A percentile compares a stretch with the other conserved stretches of the same genome.
Evolutionary conservation across 164 flowering plant genomes (phyloP).

Genomic region (Cinnamomum micranthum): DNA sequence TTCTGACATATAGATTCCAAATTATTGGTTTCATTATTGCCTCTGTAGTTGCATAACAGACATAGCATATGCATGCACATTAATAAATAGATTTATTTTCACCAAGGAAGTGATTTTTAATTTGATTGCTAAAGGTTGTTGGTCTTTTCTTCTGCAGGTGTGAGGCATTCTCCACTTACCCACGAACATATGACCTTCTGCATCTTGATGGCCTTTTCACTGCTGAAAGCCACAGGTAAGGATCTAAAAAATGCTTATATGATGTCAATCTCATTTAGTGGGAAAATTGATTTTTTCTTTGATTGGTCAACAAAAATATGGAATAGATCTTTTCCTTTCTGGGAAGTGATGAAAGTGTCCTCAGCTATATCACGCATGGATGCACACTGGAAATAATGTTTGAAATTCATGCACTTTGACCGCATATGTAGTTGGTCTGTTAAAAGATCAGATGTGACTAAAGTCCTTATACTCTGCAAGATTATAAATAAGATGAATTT

Average conservation of each 20-base stretch:
- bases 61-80: not conserved
- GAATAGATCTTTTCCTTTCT: no score
- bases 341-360: no score
- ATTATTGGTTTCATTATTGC: not conserved
- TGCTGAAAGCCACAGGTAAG: slow-evolving; percentile 88
- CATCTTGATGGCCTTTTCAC: slow-evolving; percentile 91
- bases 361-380: no score
- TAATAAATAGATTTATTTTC: not conserved
- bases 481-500: no score
- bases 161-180: slow-evolving; percentile 97
- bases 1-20: not conserved
- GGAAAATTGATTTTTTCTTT: no score
- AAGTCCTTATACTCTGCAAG: no score
- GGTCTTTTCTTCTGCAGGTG: slow-evolving; percentile 48
- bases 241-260: not conserved
- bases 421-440: no score
- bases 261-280: not conserved
- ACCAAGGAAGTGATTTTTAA: not conserved
- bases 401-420: no score
- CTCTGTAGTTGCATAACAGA: not conserved
- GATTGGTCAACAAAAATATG: no score
- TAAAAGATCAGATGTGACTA: no score
- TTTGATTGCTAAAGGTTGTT: not conserved
- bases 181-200: slow-evolving; percentile 95
- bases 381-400: no score